A percentile compares a stretch with the other conserved stretches of the same genome.
phyloP scores from a whole-genome alignment of 2,329 filamentous ascomycete species.

The Fusarium tanahbumbuense region DNA sequence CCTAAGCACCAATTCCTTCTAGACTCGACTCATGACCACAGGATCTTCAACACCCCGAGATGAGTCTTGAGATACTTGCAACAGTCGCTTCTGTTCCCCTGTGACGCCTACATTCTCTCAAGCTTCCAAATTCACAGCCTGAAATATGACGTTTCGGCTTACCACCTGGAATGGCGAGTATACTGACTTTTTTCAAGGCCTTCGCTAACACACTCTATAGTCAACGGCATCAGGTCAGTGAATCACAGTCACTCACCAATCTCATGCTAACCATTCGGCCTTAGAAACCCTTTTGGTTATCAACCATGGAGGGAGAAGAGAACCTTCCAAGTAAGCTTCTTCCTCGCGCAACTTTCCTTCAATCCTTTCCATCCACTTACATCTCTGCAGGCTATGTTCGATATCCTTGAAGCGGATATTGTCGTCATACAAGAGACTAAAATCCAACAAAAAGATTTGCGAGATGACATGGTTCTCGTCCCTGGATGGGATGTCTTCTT shows the following conservation, averaged over 20 bases:
- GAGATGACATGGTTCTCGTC: constrained; percentile 95
- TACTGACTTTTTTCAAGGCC: neutral
- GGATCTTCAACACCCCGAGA: constrained; percentile 3
- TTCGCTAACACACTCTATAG: constrained; percentile 54
- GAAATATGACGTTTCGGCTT: constrained; percentile 78
- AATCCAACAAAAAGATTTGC: constrained; percentile 91
- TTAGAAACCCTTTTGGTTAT: constrained; percentile 84
- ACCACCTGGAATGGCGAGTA: constrained; percentile 85
- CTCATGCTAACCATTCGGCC: neutral
- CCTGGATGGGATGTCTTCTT: constrained; percentile 97
- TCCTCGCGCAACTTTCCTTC: neutral
- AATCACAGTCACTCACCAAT: constrained; percentile 2
- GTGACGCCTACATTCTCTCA: neutral
- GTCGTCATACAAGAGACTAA: constrained; percentile 96
- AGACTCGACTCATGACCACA: constrained; percentile 11
- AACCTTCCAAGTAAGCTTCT: constrained; percentile 69
- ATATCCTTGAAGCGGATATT: constrained; percentile 90
- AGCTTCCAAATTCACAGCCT: neutral
- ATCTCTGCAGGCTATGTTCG: constrained; percentile 82
- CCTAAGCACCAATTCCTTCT: neutral
- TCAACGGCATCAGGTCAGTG: constrained; percentile 81
- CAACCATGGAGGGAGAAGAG: constrained; percentile 81
- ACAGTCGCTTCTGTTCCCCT: neutral
- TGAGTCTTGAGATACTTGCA: neutral
- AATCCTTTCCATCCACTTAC: constrained; percentile 2